Evolutionary conservation across 495 filamentous ascomycete genomes (phyloP), one percentile per base, ranked within the genome.

Genomic region (Lasiosphaeria hispida): DNA sequence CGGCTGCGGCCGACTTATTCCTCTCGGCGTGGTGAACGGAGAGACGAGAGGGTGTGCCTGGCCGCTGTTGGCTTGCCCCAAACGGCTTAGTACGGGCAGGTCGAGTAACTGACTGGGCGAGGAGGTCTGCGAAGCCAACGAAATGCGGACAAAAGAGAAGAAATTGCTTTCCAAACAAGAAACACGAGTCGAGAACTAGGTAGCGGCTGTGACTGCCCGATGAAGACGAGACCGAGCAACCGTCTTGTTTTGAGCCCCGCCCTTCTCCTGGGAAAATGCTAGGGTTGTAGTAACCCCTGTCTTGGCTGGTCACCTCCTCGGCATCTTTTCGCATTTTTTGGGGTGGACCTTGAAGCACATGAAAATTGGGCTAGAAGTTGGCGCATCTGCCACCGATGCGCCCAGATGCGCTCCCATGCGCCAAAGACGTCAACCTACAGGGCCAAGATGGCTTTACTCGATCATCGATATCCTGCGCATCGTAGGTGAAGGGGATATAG

Each of bases 151-250:
- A 37, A 49, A 36, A 49, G 15, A 35, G 23, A 52, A 40, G 49
- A 52, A 36, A 52, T 52, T 52, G 36, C 49, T 34, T 19, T 36
- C 40, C 36, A 47, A 17, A 34, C 36, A 30, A 30, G 23, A 30
- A 30, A 30, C 23, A 30, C 17, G 47, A 30, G 49, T n/a, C 18
- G 39, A 34, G 3, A 55, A 19, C 7, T 10, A 15, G 10, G 5
- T 7, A 7, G 40, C 67, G 59, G 67, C 50, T 33, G 19, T 63
- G 53, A 64, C 62, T 70, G 48, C 68, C 68, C 36, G 61, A 69
- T 60, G 47, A 48, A 44, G 67, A 50, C 18, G 23, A n/a, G 19
- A 41, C 57, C 56, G 60, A 63, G 35, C 48, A 30, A 43, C 35
- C n/a, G 59, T 47, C 53, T 58, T 38, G 40, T 43, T 11, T 7